A percentile compares a stretch with the other conserved stretches of the same genome.
Conservation (phyloP, 768 basidiomycete species). For the Filobasidium floriforme region DNA sequence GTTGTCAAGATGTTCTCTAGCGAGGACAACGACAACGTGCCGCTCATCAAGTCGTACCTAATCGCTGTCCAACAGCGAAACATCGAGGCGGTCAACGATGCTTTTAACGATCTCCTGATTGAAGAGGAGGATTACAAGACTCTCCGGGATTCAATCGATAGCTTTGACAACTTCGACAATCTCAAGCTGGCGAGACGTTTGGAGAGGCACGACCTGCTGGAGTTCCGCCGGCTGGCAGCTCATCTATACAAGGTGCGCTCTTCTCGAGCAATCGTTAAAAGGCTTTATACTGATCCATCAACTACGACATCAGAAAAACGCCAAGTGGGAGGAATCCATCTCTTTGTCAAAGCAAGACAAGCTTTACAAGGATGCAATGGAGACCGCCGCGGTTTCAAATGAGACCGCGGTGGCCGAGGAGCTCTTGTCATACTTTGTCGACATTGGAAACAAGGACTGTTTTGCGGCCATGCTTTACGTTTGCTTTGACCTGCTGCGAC, state of each 20-base stretch:
- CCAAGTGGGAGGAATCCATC: conserved; percentile 93
- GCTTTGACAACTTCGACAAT: conserved; percentile 96
- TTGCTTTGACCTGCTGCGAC: conserved; percentile 90
- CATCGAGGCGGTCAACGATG: conserved; percentile 93
- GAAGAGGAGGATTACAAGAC: conserved; percentile 99
- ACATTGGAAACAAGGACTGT: conserved; percentile 97
- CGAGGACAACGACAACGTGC: conserved; percentile 85
- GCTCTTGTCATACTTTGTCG: conserved; percentile 88
- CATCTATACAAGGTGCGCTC: conserved; percentile 79
- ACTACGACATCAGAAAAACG: conserved; percentile 65
- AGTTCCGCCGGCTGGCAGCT: conserved; percentile 88
- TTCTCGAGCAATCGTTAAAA: no score
- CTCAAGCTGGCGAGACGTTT: conserved; percentile 73
- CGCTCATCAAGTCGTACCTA: conserved; percentile 89
- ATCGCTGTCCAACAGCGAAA: conserved; percentile 96
- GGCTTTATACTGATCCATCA: not conserved
- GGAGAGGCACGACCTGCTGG: conserved; percentile 82
- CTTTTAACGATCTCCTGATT: conserved; percentile 94
- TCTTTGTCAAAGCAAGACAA: conserved; percentile 91
- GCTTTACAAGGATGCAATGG: conserved; percentile 90
- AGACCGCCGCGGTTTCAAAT: conserved; percentile 77
- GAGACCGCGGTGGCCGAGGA: conserved; percentile 91
- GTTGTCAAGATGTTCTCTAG: conserved; percentile 83
- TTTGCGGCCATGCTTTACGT: conserved; percentile 82
- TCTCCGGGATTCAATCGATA: conserved; percentile 92